Conservation (phyloP, 192 early-diverging fungal species). For the Entrophospora sp. region DNA sequence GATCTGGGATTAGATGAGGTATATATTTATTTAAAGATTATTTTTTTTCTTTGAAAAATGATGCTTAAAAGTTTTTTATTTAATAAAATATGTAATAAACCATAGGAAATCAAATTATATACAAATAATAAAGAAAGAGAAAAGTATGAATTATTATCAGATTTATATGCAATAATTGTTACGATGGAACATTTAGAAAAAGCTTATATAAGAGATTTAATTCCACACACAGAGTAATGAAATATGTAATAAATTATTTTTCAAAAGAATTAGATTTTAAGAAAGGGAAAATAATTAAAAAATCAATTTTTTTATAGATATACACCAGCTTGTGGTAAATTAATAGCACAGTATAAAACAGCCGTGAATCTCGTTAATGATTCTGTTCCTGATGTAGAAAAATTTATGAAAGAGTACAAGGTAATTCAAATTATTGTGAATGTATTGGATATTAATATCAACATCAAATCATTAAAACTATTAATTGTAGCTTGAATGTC, state of each 20-base stretch:
- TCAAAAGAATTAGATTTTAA: too few species aligned
- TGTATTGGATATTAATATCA: background rate
- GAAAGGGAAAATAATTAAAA: background rate
- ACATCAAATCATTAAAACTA: background rate
- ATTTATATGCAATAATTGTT: constrained; percentile 86
- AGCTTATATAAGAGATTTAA: constrained; percentile 83
- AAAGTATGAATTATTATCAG: constrained; percentile 84
- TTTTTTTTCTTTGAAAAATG: too few species aligned
- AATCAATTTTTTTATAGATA: constrained; percentile 44
- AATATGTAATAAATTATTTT: too few species aligned
- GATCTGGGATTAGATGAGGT: too few species aligned
- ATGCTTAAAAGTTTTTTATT: too few species aligned
- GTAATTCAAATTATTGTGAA: constrained; percentile 20
- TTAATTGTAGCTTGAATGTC: constrained; percentile 58
- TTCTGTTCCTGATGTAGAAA: constrained; percentile 54
- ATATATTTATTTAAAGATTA: too few species aligned
- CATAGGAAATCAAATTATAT: constrained; percentile 74
- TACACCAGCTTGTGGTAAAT: constrained; percentile 78
- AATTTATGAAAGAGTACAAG: constrained; percentile 75
- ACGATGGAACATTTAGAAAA: constrained; percentile 87
- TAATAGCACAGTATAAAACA: constrained; percentile 89
- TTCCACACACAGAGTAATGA: constrained; percentile 74
- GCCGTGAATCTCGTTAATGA: constrained; percentile 57
- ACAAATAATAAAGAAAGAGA: constrained; percentile 79
- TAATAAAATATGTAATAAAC: too few species aligned